Evolutionary conservation across 2,329 filamentous ascomycete genomes (phyloP).

Genomic region (Fusarium nelsonii): DNA sequence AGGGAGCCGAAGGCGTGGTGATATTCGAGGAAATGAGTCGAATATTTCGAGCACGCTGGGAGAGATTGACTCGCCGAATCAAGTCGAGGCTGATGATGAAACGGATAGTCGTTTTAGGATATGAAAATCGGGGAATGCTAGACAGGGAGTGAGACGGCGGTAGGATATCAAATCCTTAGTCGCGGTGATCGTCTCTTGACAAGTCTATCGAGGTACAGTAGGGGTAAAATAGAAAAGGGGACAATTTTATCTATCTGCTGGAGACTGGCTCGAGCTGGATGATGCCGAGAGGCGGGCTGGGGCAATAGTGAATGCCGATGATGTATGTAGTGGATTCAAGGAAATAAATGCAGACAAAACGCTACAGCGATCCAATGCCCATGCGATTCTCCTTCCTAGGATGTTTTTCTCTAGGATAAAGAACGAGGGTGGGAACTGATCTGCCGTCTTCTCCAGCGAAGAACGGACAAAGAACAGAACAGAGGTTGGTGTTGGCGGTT

Average conservation of each 20-base stretch:
- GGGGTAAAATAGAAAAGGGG: slow-evolving; percentile 22
- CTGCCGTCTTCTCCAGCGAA: slow-evolving; percentile 41
- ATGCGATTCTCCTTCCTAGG: slow-evolving; percentile 10
- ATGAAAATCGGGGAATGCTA: slow-evolving; percentile 25
- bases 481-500: slow-evolving; percentile 11
- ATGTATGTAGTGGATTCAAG: slow-evolving; percentile 36
- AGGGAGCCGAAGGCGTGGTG: slow-evolving; percentile 35
- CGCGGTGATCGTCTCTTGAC: slow-evolving; percentile 25
- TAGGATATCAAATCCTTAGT: slow-evolving; percentile 47
- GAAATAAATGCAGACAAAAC: slow-evolving; percentile 39
- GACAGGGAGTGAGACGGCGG: slow-evolving; percentile 33
- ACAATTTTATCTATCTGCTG: slow-evolving; percentile 27
- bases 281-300: slow-evolving; percentile 28
- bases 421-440: slow-evolving; percentile 37
- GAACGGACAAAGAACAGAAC: slow-evolving; percentile 26
- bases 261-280: slow-evolving; percentile 46
- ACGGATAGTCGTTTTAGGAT: slow-evolving; percentile 37
- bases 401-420: slow-evolving; percentile 23
- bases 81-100: slow-evolving; percentile 33
- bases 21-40: slow-evolving; percentile 25
- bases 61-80: slow-evolving; percentile 27
- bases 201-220: slow-evolving; percentile 9
- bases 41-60: slow-evolving; percentile 28
- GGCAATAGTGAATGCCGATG: slow-evolving; percentile 38
- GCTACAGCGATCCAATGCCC: slow-evolving; percentile 26